Evolutionary conservation across 306 rosid species (phyloP), one percentile per base, ranked within the genome.

Genomic region (Pyrus betulifolia): DNA sequence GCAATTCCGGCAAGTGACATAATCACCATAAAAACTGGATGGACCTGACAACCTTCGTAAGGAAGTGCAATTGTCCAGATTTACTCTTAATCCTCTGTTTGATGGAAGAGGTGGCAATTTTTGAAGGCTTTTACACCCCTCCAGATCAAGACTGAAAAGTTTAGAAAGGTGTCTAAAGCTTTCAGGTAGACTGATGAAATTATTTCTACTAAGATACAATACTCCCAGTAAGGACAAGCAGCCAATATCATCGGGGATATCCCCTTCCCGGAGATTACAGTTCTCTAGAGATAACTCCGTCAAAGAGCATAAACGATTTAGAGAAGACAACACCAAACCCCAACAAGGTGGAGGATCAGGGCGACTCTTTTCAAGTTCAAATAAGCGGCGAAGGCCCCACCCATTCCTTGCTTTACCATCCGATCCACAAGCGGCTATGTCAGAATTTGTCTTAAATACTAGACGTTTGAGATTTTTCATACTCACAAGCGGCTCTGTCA

Each of bases 221-320:
- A 0, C 0, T 6, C 0, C 0, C 49, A 81, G 3, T 2, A 49
- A 81, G 4, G 60, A n/a, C 11, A 76, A 22, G 64, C 45, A 54
- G 13, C 71, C 55, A 1, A 81, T 49, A 63, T 74, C 74, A 14
- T 31, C 13, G 0, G 81, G 81, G 44, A 76, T 59, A 18, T 1
- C 69, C 14, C 64, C 77, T 6, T 75, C 65, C 14, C 6, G 17
- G 13, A 81, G 65, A 23, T 81, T 76, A 49, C 67, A 59, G 27
- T 81, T 23, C 1, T 14, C 67, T 10, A 81, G 17, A 25, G 3
- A 4, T 31, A 81, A 35, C 2, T 0, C 2, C 1, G 11, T 31
- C 27, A 80, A 72, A 35, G 76, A 69, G 22, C 4, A 19, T 42
- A 33, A 33, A 33, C 1, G 35, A 33, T 1, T 33, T 33, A 33